phyloP scores from a whole-genome alignment of 805 yeast species.

The Maudiozyma barnettii region DNA sequence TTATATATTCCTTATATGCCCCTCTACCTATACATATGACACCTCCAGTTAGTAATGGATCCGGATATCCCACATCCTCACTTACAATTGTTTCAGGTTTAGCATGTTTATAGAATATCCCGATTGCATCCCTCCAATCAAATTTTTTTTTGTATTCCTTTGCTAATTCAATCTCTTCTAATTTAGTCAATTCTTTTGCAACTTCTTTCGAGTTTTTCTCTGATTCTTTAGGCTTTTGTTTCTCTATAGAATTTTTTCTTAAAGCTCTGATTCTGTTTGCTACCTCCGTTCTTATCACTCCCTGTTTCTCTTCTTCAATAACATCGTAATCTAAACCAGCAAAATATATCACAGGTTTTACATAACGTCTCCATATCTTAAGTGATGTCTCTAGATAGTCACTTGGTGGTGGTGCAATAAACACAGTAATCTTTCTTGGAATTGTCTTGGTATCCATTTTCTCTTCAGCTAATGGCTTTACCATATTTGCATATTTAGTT shows the following conservation, averaged over 20 bases:
- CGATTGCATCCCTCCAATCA: constrained; percentile 42
- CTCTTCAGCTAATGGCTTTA: constrained; percentile 42
- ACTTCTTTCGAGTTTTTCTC: constrained; percentile 12
- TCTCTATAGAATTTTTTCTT: constrained; percentile 34
- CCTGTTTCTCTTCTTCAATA: constrained; percentile 72
- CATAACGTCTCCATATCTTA: constrained; percentile 62
- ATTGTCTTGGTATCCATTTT: constrained; percentile 39
- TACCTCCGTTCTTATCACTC: constrained; percentile 71
- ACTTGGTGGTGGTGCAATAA: constrained; percentile 94
- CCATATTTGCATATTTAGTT: constrained; percentile 52
- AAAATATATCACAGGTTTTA: constrained; percentile 78
- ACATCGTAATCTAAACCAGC: constrained; percentile 80
- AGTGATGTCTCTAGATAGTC: constrained; percentile 72
- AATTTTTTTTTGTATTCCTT: constrained; percentile 22
- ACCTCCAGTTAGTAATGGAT: constrained; percentile 60
- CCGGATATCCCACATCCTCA: constrained; percentile 40
- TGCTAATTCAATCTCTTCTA: constrained; percentile 9
- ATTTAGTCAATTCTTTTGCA: constrained; percentile 9
- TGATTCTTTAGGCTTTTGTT: constrained; percentile 15
- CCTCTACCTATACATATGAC: constrained; percentile 91
- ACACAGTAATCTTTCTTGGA: constrained; percentile 73
- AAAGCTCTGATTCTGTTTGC: constrained; percentile 72
- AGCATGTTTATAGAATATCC: constrained; percentile 39
- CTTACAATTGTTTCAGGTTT: constrained; percentile 24
- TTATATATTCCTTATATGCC: constrained; percentile 83